Conservation (phyloP, 1,284 basidiomycete genomes). For the Testicularia cyperi region DNA sequence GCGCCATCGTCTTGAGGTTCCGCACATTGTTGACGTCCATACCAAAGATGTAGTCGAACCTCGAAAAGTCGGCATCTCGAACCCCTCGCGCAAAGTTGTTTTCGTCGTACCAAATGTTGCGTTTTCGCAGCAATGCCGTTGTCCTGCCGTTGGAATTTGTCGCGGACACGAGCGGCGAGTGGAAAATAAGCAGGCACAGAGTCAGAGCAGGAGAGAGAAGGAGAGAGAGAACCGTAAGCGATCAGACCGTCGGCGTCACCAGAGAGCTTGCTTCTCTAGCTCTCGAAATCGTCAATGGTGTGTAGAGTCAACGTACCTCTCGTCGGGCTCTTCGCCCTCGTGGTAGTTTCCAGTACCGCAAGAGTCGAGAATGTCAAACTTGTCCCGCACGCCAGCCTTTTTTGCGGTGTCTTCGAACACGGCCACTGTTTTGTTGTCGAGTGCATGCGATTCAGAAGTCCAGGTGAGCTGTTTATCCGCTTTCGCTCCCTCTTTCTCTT, state of each 20-base stretch:
- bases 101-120: constrained; percentile 60
- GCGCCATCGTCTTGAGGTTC: constrained; percentile 58
- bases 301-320: constrained; percentile 29
- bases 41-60: constrained; percentile 63
- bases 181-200: too few relatives aligned
- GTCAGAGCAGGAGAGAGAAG: too few relatives aligned
- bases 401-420: constrained; percentile 44
- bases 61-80: constrained; percentile 55
- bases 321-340: constrained; percentile 52
- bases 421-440: constrained; percentile 13
- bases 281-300: too few relatives aligned
- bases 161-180: too few relatives aligned
- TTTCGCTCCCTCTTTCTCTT: too few relatives aligned
- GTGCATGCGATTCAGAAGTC: too few relatives aligned
- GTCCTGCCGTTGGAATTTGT: too few relatives aligned
- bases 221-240: too few relatives aligned
- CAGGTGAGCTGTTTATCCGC: too few relatives aligned
- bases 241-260: too few relatives aligned
- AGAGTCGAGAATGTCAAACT: constrained; percentile 49
- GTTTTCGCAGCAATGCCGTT: constrained; percentile 60
- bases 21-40: constrained; percentile 62
- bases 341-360: constrained; percentile 55
- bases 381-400: constrained; percentile 20
- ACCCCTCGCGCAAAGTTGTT: constrained; percentile 60
- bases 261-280: too few relatives aligned